These are phyloP conservation scores for Xylariaceae sp. DNA, from an alignment of 2,329 filamentous ascomycete species.

Conservation along the genomic window DNA sequence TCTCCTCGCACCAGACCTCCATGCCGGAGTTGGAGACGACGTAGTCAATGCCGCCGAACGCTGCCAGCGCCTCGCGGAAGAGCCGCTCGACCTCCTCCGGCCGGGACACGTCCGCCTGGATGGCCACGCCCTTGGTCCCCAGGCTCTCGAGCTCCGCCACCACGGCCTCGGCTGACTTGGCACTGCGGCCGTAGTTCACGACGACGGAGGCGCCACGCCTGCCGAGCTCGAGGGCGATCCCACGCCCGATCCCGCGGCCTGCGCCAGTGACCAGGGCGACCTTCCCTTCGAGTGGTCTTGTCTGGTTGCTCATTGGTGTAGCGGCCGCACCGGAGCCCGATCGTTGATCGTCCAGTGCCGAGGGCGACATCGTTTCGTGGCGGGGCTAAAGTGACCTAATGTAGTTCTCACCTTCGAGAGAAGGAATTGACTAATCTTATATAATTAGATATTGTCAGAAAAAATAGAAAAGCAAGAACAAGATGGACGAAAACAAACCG, in stretches of 20 bases:
- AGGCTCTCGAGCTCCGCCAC: slow-evolving; percentile 21
- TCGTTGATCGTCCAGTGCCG: too few species aligned
- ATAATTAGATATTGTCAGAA: too few species aligned
- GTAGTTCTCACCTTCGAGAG: too few species aligned
- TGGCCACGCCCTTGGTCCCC: slow-evolving; percentile 22
- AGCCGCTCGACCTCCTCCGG: too few species aligned
- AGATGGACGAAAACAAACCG: too few species aligned
- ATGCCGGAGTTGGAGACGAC: slow-evolving; percentile 69
- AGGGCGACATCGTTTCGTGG: too few species aligned
- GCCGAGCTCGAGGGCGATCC: slow-evolving; percentile 45
- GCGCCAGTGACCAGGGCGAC: slow-evolving; percentile 29
- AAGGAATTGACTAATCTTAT: too few species aligned
- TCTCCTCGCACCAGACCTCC: slow-evolving; percentile 65
- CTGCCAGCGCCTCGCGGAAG: too few species aligned
- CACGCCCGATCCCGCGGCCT: slow-evolving; percentile 56
- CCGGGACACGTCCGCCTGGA: slow-evolving; percentile 32
- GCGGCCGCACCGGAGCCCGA: too few species aligned
- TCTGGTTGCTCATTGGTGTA: too few species aligned
- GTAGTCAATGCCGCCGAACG: slow-evolving; percentile 67
- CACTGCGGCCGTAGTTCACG: slow-evolving; percentile 25
- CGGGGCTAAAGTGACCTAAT: too few species aligned
- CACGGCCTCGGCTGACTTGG: slow-evolving; percentile 19
- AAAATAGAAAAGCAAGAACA: too few species aligned
- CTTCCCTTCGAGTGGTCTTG: slow-evolving; percentile 16
- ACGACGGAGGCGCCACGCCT: slow-evolving; percentile 32